Evolutionary conservation across 2,329 filamentous ascomycete genomes (phyloP).

Genomic region (Aspergillus ochraceoroseus): DNA sequence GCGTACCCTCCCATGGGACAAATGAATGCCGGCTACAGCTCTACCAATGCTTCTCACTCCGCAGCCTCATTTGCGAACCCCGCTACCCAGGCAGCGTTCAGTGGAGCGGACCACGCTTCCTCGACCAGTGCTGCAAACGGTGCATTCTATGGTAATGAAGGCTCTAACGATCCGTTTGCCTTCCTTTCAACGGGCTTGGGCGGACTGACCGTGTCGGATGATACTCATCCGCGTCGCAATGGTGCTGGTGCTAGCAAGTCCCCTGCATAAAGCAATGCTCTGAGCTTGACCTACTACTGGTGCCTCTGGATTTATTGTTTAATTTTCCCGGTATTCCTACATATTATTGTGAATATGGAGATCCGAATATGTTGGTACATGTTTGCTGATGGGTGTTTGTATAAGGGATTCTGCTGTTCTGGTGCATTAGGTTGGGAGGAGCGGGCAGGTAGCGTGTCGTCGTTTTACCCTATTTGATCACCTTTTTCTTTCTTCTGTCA

Average conservation of each 20-base stretch:
- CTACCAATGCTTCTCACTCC: conserved; percentile 71
- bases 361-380: conserved; percentile 37
- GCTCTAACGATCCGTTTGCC: conserved; percentile 58
- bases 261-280: conserved; percentile 33
- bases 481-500: conserved; percentile 17
- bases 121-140: conserved; percentile 72
- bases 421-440: conserved; percentile 44
- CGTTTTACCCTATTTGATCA: conserved; percentile 32
- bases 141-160: conserved; percentile 58
- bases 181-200: conserved; percentile 60
- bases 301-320: conserved; percentile 16
- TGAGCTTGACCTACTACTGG: conserved; percentile 2
- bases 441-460: conserved; percentile 42
- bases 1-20: conserved; percentile 64
- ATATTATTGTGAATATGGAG: conserved; percentile 38
- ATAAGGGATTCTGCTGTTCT: conserved; percentile 43
- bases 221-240: conserved; percentile 44
- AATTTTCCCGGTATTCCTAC: conserved; percentile 15
- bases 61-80: conserved; percentile 88
- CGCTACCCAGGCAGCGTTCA: conserved; percentile 89
- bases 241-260: conserved; percentile 46
- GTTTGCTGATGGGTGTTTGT: conserved; percentile 42
- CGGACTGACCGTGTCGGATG: conserved; percentile 52
- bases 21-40: conserved; percentile 75
- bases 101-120: conserved; percentile 75